Conservation (phyloP, 2,329 filamentous ascomycete species). For the Neoarthrinium moseri region DNA sequence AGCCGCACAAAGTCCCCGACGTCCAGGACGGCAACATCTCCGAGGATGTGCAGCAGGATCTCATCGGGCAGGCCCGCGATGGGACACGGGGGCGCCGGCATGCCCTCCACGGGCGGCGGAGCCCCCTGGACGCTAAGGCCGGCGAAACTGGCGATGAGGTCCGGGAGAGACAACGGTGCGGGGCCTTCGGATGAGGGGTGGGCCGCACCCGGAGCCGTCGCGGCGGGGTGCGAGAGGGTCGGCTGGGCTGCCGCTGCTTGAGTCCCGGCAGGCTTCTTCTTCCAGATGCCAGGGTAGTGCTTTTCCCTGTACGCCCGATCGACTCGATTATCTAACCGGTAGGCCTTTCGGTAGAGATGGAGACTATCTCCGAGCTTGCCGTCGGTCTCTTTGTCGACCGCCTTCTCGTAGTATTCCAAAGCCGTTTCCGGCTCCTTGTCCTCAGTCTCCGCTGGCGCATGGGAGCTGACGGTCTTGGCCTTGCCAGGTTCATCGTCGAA, state of each 20-base stretch:
- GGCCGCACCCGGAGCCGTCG: constrained; percentile 50
- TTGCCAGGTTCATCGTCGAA: constrained; percentile 29
- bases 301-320: constrained; percentile 88
- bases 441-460: constrained; percentile 16
- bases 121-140: constrained; percentile 65
- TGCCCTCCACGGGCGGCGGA: constrained; percentile 69
- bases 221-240: constrained; percentile 41
- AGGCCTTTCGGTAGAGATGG: constrained; percentile 84
- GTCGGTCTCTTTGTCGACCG: constrained; percentile 82
- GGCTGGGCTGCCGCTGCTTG: constrained; percentile 11
- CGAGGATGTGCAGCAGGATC: constrained; percentile 76
- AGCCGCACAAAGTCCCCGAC: constrained; percentile 74
- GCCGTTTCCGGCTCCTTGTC: constrained; percentile 50
- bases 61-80: constrained; percentile 79
- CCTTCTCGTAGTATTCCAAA: constrained; percentile 88
- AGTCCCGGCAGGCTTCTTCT: constrained; percentile 33
- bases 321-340: constrained; percentile 82
- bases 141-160: constrained; percentile 77
- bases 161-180: constrained; percentile 51
- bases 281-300: constrained; percentile 70
- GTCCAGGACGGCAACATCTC: constrained; percentile 70
- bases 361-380: constrained; percentile 89
- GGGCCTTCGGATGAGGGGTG: constrained; percentile 56
- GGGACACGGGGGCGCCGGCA: constrained; percentile 73
- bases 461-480: constrained; percentile 10